Percentiles rank a stretch among this genome's conserved stretches.
Evolutionary conservation across 2,329 filamentous ascomycete genomes (phyloP).

Genomic region (Teratosphaeria zuluensis): DNA sequence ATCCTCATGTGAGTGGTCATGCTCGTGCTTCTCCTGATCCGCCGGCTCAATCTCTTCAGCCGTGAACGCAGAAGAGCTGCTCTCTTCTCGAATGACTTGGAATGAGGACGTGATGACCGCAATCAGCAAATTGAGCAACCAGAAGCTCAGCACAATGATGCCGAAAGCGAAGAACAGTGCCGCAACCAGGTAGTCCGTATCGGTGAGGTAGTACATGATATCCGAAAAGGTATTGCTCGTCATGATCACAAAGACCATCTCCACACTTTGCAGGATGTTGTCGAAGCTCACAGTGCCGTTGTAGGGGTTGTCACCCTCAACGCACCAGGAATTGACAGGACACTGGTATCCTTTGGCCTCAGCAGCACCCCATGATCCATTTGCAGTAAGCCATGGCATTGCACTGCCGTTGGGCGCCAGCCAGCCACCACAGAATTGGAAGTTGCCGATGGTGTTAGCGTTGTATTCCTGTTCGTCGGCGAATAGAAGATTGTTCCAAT

Average conservation of each 20-base stretch:
- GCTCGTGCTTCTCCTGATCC: conserved; percentile 12
- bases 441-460: conserved; percentile 36
- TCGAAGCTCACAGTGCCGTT: conserved; percentile 88
- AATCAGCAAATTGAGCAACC: conserved; percentile 89
- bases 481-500: conserved; percentile 40
- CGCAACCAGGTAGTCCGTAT: conserved; percentile 81
- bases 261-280: conserved; percentile 82
- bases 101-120: conserved; percentile 98
- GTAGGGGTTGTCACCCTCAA: conserved; percentile 69
- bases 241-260: conserved; percentile 97
- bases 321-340: conserved; percentile 70
- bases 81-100: conserved; percentile 95
- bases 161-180: conserved; percentile 64
- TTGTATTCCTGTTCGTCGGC: conserved; percentile 44
- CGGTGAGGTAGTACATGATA: conserved; percentile 83
- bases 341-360: conserved; percentile 79
- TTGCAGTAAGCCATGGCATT: conserved; percentile 58
- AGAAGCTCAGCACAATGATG: conserved; percentile 88
- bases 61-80: conserved; percentile 86
- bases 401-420: conserved; percentile 46
- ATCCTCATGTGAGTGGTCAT: conserved; percentile 8
- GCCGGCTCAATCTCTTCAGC: conserved; percentile 50
- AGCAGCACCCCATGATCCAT: conserved; percentile 42
- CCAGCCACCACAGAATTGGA: conserved; percentile 82
- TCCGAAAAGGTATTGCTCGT: conserved; percentile 95